phyloP scores from a whole-genome alignment of 495 filamentous ascomycete genomes.

The Podospora pseudopauciseta region DNA sequence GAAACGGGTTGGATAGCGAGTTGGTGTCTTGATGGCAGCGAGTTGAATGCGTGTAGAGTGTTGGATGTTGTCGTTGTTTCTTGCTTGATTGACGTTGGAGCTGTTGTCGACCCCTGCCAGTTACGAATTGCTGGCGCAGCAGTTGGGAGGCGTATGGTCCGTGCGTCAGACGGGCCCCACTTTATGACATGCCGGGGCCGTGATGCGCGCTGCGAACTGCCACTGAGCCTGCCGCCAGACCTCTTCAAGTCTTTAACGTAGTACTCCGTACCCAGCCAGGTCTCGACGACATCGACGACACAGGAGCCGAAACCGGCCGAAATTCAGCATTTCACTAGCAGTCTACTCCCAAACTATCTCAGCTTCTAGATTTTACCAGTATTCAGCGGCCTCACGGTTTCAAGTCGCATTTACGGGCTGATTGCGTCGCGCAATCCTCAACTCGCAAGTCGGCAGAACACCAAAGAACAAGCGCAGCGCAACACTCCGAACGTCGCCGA shows the following conservation, averaged over 20 bases:
- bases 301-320: not conserved
- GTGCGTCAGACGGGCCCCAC: not conserved
- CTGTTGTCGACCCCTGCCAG: slow-evolving; percentile 6
- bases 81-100: slow-evolving; percentile 5
- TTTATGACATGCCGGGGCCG: not conserved
- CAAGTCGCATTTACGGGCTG: not conserved
- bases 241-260: not conserved
- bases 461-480: not conserved
- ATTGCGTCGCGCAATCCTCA: not conserved
- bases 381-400: not conserved
- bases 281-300: not conserved
- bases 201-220: not conserved
- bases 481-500: not conserved
- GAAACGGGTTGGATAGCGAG: not conserved
- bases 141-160: not conserved
- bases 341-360: not conserved
- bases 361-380: too few species aligned
- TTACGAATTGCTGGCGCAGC: slow-evolving; percentile 8
- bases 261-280: too few species aligned
- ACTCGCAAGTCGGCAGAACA: not conserved
- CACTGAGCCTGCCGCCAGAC: not conserved
- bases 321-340: not conserved
- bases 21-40: not conserved
- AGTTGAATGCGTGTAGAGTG: not conserved
- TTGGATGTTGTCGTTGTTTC: not conserved